A percentile compares a stretch with the other conserved stretches of the same genome.
These are phyloP conservation scores for Ophiostoma piceae DNA, from an alignment of 2,329 filamentous ascomycete species.

Conservation along the genomic window DNA sequence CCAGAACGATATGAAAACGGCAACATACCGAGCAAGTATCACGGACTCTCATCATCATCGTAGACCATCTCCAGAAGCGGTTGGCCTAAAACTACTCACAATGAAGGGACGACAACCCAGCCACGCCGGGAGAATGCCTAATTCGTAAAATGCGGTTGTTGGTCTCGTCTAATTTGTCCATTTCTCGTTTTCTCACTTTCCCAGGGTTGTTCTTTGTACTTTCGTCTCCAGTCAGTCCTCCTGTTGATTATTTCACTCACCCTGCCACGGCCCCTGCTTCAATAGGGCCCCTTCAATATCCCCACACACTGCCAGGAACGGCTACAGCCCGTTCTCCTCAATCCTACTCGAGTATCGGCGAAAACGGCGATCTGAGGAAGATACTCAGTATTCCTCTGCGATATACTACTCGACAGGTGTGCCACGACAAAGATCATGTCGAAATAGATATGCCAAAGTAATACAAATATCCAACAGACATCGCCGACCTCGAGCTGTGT, in stretches of 20 bases:
- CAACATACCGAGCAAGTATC: too few relatives aligned
- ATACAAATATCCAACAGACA: background rate
- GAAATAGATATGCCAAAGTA: background rate
- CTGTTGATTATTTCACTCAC: background rate
- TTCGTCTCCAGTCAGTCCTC: background rate
- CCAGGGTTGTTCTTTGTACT: background rate
- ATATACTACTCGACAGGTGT: too few relatives aligned
- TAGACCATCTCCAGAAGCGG: background rate
- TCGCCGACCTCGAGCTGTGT: background rate
- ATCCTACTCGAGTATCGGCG: background rate
- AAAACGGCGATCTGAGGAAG: background rate
- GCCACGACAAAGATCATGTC: too few relatives aligned
- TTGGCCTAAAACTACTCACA: background rate
- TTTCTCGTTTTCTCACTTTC: background rate
- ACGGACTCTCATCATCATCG: too few relatives aligned
- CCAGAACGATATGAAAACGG: too few relatives aligned
- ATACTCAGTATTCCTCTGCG: too few relatives aligned
- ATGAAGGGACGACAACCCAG: background rate
- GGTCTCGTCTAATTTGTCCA: background rate
- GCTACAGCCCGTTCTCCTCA: background rate
- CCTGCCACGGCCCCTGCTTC: background rate
- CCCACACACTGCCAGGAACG: background rate
- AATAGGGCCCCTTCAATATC: background rate
- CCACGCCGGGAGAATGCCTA: constrained; percentile 7
- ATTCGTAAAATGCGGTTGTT: background rate